phyloP scores from a whole-genome alignment of 2,329 filamentous ascomycete species.

The Tolypocladium sp. region DNA sequence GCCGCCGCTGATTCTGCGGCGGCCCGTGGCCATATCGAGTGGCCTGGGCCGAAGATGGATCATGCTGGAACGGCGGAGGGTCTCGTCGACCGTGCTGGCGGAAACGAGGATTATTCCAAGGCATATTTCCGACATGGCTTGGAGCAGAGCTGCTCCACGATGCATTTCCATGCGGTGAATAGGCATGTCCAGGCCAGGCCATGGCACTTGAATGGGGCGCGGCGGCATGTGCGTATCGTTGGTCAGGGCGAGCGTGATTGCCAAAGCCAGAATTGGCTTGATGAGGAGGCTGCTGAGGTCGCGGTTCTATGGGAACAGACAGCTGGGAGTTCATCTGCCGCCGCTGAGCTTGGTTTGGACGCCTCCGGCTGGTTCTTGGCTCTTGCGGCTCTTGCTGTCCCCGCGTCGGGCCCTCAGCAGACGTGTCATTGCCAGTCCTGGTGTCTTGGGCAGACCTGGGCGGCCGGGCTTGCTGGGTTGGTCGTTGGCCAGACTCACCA shows the following conservation, averaged over 20 bases:
- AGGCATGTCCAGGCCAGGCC: neutral
- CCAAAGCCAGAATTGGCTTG: neutral
- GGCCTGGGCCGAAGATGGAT: slow-evolving; percentile 11
- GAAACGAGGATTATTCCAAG: neutral
- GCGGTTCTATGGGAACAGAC: slow-evolving; percentile 44
- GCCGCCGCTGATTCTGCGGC: slow-evolving; percentile 20
- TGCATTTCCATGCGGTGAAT: neutral
- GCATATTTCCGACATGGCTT: neutral
- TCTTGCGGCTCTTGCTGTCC: slow-evolving; percentile 3
- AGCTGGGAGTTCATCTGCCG: slow-evolving; percentile 53
- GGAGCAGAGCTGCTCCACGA: neutral
- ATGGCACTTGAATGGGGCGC: neutral
- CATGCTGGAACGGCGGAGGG: slow-evolving; percentile 11
- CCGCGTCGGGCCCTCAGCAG: neutral
- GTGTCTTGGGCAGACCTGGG: neutral
- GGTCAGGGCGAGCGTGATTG: neutral
- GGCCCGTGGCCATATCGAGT: slow-evolving; percentile 1
- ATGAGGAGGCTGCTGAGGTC: slow-evolving; percentile 18
- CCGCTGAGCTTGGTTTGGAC: slow-evolving; percentile 54
- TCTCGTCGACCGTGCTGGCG: neutral
- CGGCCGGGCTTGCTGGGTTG: neutral
- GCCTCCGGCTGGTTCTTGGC: slow-evolving; percentile 32
- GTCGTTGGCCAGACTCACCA: neutral
- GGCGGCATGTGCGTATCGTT: neutral
- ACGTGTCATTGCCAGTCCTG: neutral